A percentile compares a stretch with the other conserved stretches of the same genome.
Conservation (phyloP, 805 yeast genomes). For the Candida oleophila region DNA sequence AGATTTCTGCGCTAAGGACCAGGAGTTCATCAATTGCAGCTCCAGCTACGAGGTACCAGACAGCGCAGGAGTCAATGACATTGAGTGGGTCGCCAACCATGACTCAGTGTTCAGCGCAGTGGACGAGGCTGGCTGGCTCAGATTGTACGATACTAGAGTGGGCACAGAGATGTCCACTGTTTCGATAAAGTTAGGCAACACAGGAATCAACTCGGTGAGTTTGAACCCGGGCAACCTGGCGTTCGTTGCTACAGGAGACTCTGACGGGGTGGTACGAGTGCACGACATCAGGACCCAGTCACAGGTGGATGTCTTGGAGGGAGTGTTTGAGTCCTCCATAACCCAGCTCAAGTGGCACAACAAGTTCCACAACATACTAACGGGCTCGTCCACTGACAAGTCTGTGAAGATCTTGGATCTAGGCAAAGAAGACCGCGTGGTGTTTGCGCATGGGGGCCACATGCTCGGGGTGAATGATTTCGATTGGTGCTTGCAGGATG, state of each 20-base stretch:
- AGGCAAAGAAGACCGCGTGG: constrained; percentile 24
- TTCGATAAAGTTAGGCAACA: constrained; percentile 13
- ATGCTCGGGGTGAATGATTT: constrained; percentile 82
- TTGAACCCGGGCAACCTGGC: constrained; percentile 57
- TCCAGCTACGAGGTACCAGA: constrained; percentile 9
- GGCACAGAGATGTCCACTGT: constrained; percentile 8
- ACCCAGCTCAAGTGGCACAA: constrained; percentile 78
- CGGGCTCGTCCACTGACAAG: constrained; percentile 64
- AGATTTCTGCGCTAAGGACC: constrained; percentile 25
- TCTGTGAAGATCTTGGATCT: constrained; percentile 64
- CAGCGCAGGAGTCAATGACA: constrained; percentile 60
- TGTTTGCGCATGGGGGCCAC: constrained; percentile 84
- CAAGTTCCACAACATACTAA: constrained; percentile 49
- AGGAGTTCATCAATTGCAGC: background rate
- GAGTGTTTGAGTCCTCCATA: constrained; percentile 53
- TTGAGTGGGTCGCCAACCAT: constrained; percentile 67
- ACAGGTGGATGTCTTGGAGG: constrained; percentile 9
- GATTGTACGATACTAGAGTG: constrained; percentile 54
- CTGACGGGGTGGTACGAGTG: constrained; percentile 51
- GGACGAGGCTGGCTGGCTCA: constrained; percentile 59
- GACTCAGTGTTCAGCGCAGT: constrained; percentile 60
- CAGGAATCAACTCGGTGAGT: constrained; percentile 56
- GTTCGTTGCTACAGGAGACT: constrained; percentile 67
- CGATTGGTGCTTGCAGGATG: constrained; percentile 75
- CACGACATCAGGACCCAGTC: constrained; percentile 61